These are phyloP conservation scores for Ceratocystis colombiana DNA, from an alignment of 2,329 filamentous ascomycete species.

Conservation along the genomic window DNA sequence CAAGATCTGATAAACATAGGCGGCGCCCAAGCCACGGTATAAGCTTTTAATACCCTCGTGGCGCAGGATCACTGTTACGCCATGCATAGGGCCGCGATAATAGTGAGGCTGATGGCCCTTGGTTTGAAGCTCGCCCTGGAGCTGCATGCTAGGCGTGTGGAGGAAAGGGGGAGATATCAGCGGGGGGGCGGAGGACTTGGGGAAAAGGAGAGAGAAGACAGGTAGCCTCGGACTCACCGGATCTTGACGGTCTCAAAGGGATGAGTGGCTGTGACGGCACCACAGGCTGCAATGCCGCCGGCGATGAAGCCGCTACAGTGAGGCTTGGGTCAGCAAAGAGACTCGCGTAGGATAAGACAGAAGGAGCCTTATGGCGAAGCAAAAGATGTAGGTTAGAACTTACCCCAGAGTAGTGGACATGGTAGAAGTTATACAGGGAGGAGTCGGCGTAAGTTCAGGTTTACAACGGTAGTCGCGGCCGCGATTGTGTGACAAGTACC, in stretches of 20 bases:
- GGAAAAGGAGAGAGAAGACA: not conserved
- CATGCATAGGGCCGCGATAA: conserved; percentile 86
- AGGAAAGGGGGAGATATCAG: conserved; percentile 19
- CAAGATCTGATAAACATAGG: conserved; percentile 92
- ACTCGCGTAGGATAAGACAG: not conserved
- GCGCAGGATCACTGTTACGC: conserved; percentile 75
- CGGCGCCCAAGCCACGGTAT: conserved; percentile 79
- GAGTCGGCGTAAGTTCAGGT: too few species aligned
- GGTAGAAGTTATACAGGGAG: too few species aligned
- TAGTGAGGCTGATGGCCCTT: conserved; percentile 76
- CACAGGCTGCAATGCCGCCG: conserved; percentile 91
- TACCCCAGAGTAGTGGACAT: too few species aligned
- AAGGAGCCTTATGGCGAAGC: conserved; percentile 12
- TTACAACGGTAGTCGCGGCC: too few species aligned
- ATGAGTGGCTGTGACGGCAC: conserved; percentile 93
- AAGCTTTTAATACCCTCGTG: conserved; percentile 82
- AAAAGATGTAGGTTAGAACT: too few species aligned
- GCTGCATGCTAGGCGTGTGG: conserved; percentile 57
- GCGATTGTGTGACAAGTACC: too few species aligned
- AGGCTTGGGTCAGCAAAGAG: conserved; percentile 3
- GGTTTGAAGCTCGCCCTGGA: conserved; percentile 87
- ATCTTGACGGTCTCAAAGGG: conserved; percentile 99
- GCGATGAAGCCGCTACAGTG: conserved; percentile 73
- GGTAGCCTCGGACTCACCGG: conserved; percentile 47
- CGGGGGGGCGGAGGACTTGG: not conserved